Conservation (phyloP, 176 grass and related monocot genomes). For the Zizania latifolia region DNA sequence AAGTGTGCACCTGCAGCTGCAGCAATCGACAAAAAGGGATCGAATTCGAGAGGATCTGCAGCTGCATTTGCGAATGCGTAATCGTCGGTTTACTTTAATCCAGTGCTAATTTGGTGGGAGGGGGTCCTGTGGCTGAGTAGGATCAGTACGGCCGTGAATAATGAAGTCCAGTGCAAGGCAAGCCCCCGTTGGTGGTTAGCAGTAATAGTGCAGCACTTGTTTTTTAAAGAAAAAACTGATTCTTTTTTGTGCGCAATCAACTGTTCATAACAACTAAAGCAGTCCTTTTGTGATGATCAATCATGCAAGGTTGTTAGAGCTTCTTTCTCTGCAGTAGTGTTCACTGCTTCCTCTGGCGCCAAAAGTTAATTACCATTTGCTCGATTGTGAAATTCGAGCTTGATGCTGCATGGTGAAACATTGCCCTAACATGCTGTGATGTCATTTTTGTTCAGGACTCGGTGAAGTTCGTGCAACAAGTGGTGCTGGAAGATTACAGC, state of each 20-base stretch:
- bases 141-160: slow-evolving; percentile 25
- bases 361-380: background rate
- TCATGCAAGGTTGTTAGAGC: slow-evolving; percentile 25
- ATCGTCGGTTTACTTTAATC: background rate
- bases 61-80: background rate
- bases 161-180: slow-evolving; percentile 29
- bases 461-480: slow-evolving; percentile 56
- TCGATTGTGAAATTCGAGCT: background rate
- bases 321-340: background rate
- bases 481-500: slow-evolving; percentile 49
- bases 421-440: background rate
- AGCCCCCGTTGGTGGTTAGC: slow-evolving; percentile 31
- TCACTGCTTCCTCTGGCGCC: background rate
- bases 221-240: background rate
- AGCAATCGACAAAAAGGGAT: slow-evolving; percentile 29
- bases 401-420: background rate
- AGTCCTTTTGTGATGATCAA: slow-evolving; percentile 11
- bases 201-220: background rate
- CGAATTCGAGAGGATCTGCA: slow-evolving; percentile 30
- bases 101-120: slow-evolving; percentile 12
- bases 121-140: slow-evolving; percentile 22
- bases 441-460: slow-evolving; percentile 43
- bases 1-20: background rate
- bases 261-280: slow-evolving; percentile 41
- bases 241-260: slow-evolving; percentile 32